These are phyloP conservation scores for Cryoendolithus antarcticus DNA, from an alignment of 2,329 filamentous ascomycete genomes.

Conservation along the genomic window DNA sequence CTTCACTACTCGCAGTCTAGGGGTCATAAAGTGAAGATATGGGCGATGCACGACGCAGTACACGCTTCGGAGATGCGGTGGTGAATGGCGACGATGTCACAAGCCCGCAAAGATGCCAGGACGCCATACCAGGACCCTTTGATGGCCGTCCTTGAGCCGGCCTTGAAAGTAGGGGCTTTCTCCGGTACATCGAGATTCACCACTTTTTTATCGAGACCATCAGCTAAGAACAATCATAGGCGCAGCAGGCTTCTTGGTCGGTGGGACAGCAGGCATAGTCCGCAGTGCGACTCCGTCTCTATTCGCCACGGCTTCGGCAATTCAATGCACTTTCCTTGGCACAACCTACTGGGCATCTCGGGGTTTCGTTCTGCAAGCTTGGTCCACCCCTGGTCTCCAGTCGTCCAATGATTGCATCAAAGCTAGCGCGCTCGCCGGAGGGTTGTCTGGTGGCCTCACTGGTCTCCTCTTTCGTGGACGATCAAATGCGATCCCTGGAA, in stretches of 20 bases:
- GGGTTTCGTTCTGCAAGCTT: constrained; percentile 26
- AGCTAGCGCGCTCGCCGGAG: constrained; percentile 60
- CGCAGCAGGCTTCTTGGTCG: constrained; percentile 51
- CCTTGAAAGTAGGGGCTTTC: constrained; percentile 22
- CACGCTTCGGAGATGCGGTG: too few species aligned
- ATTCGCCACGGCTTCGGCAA: constrained; percentile 58
- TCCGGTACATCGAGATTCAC: constrained; percentile 16
- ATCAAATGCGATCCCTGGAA: constrained; percentile 42
- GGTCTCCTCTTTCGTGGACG: constrained; percentile 48
- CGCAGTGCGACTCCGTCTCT: constrained; percentile 54
- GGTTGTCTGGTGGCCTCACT: constrained; percentile 44
- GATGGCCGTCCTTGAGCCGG: constrained; percentile 15
- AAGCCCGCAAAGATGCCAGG: not conserved
- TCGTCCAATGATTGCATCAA: constrained; percentile 44
- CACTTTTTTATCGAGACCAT: too few species aligned
- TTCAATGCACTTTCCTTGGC: constrained; percentile 73
- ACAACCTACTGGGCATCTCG: constrained; percentile 59
- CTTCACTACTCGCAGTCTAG: too few species aligned
- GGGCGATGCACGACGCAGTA: too few species aligned
- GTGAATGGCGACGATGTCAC: too few species aligned
- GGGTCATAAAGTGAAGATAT: too few species aligned
- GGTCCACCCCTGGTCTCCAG: constrained; percentile 9
- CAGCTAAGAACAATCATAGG: constrained; percentile 25
- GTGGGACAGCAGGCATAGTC: constrained; percentile 37
- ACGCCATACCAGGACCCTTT: constrained; percentile 10